Percentiles rank a stretch among this genome's conserved stretches.
Conservation (phyloP, 2,329 filamentous ascomycete species). For the Ambrosiella xylebori region DNA sequence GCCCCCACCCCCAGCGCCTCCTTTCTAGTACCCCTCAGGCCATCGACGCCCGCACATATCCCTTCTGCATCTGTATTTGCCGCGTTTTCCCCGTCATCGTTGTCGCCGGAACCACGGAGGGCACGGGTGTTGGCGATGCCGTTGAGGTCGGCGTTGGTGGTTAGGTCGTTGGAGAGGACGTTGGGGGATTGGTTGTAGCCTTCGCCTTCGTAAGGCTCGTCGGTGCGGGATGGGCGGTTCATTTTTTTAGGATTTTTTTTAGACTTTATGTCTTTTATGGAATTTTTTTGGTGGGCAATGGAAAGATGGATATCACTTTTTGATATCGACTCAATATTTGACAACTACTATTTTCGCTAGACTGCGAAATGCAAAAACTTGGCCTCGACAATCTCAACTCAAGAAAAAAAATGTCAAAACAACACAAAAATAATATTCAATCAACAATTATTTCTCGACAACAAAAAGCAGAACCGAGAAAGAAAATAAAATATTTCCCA, state of each 20-base stretch:
- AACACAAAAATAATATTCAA: no score
- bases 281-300: not conserved
- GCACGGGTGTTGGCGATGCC: constrained; percentile 34
- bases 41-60: not conserved
- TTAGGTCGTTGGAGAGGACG: constrained; percentile 29
- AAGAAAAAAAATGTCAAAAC: no score
- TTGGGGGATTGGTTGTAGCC: constrained; percentile 38
- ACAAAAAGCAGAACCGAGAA: no score
- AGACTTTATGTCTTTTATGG: not conserved
- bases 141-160: constrained; percentile 37
- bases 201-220: constrained; percentile 31
- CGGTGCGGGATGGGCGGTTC: constrained; percentile 39
- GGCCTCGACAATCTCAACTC: no score
- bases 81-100: not conserved
- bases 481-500: no score
- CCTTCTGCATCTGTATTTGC: constrained; percentile 4
- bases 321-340: not conserved
- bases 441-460: no score
- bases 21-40: not conserved
- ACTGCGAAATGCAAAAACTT: no score
- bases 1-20: not conserved
- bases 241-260: constrained; percentile 19
- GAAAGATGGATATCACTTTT: not conserved
- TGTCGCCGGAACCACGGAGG: not conserved
- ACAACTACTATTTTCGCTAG: no score